phyloP scores from a whole-genome alignment of 139 green algal genomes.

The Pycnococcus provasolii region DNA sequence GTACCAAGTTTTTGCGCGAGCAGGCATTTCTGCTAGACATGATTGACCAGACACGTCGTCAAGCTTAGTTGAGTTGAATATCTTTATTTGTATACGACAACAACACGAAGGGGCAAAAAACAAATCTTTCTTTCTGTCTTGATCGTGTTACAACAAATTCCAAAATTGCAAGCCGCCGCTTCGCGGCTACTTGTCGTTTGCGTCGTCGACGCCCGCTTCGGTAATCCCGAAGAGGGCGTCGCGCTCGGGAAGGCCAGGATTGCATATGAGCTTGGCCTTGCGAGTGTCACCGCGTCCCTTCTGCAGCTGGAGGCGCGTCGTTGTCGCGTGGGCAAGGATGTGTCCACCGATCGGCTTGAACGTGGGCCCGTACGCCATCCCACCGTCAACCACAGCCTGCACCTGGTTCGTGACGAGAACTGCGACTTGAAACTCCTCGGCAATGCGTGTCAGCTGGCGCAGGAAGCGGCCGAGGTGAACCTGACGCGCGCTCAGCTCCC shows the following conservation, averaged over 20 bases:
- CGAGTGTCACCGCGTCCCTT: slow-evolving; percentile 84
- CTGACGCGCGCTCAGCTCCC: slow-evolving; percentile 78
- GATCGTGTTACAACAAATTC: no score
- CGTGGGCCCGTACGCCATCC: slow-evolving; percentile 71
- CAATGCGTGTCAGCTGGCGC: slow-evolving; percentile 68
- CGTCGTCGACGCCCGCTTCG: slow-evolving; percentile 66
- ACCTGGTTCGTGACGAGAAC: slow-evolving; percentile 97
- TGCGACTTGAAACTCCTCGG: slow-evolving; percentile 90
- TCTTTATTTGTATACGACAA: no score
- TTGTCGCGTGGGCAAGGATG: slow-evolving; percentile 99
- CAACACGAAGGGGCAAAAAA: no score
- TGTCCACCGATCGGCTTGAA: slow-evolving; percentile 98
- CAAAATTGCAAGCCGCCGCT: no score
- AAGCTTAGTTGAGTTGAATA: no score
- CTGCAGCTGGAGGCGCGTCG: slow-evolving; percentile 78
- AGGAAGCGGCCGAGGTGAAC: slow-evolving; percentile 79
- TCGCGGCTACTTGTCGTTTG: slow-evolving; percentile 55
- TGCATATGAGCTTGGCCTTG: slow-evolving; percentile 75
- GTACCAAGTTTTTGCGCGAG: no score
- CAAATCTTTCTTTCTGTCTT: no score
- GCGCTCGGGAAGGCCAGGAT: slow-evolving; percentile 75
- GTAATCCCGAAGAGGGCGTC: slow-evolving; percentile 87
- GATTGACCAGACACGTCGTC: no score
- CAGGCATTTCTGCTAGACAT: no score
- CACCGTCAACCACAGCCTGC: slow-evolving; percentile 74